Conservation (phyloP, 1,284 basidiomycete species). For the Cerrena zonata region DNA sequence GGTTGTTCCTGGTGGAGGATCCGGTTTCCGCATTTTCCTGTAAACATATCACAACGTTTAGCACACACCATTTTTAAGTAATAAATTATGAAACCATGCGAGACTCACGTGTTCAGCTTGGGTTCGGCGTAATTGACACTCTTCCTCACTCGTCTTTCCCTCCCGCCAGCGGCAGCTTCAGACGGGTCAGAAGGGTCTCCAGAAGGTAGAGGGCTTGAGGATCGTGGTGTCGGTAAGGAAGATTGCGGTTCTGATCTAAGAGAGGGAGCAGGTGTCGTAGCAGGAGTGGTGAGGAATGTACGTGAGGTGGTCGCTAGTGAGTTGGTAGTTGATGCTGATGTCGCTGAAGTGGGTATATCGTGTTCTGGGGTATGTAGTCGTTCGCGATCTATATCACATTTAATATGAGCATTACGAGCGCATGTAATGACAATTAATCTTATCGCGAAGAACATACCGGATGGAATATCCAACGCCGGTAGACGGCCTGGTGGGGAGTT, state of each 20-base stretch:
- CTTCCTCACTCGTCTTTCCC: constrained; percentile 68
- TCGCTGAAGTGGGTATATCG: constrained; percentile 30
- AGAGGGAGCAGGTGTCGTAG: constrained; percentile 34
- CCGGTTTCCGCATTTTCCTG: constrained; percentile 89
- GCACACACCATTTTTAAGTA: constrained; percentile 13
- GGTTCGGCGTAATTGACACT: constrained; percentile 87
- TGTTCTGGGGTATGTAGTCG: constrained; percentile 35
- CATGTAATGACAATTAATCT: background rate
- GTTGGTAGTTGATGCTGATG: constrained; percentile 20
- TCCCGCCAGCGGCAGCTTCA: constrained; percentile 31
- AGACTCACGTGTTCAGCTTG: constrained; percentile 78
- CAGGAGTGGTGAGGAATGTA: constrained; percentile 37
- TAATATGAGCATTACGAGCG: background rate
- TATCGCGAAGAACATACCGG: constrained; percentile 20
- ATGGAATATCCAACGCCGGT: constrained; percentile 34
- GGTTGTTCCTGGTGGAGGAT: constrained; percentile 36
- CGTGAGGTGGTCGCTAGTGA: constrained; percentile 31
- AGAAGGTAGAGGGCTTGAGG: constrained; percentile 43
- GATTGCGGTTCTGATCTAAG: constrained; percentile 20
- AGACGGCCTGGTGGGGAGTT: constrained; percentile 44
- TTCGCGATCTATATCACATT: constrained; percentile 30
- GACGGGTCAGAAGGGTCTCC: constrained; percentile 35
- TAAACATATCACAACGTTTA: constrained; percentile 6
- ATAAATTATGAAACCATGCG: constrained; percentile 1
- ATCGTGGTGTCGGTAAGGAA: constrained; percentile 39